Evolutionary conservation across 176 grass and related monocot species (phyloP).

Genomic region (Puya raimondii): DNA sequence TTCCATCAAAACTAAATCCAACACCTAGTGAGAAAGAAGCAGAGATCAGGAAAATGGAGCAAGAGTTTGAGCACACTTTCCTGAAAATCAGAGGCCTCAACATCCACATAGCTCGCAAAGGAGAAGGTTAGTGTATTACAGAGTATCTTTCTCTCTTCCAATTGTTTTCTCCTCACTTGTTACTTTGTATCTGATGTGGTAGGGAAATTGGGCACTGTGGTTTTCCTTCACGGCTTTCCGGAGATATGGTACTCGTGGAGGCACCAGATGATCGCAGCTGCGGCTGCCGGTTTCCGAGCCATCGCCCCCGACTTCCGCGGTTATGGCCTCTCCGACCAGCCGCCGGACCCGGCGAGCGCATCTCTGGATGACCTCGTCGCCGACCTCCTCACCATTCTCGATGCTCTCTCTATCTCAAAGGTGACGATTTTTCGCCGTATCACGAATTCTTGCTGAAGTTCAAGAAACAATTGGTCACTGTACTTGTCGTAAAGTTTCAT

Average conservation of each 20-base stretch:
- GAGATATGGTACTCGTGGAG: slow-evolving; percentile 73
- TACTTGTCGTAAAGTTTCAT: no score
- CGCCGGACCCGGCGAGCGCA: slow-evolving; percentile 27
- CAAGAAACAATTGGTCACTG: background rate
- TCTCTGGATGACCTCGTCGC: slow-evolving; percentile 38
- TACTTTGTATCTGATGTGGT: background rate
- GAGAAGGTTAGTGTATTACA: slow-evolving; percentile 5
- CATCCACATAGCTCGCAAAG: slow-evolving; percentile 31
- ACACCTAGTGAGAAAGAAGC: background rate
- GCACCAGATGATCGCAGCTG: slow-evolving; percentile 53
- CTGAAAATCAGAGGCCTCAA: slow-evolving; percentile 26
- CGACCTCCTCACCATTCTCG: slow-evolving; percentile 28
- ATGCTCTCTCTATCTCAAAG: slow-evolving; percentile 8
- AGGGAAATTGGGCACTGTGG: slow-evolving; percentile 12
- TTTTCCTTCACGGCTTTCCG: slow-evolving; percentile 34
- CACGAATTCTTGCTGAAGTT: background rate
- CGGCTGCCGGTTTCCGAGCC: slow-evolving; percentile 48
- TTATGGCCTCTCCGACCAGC: slow-evolving; percentile 50
- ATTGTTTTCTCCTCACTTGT: background rate
- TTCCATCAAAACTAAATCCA: no score
- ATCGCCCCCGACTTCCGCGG: slow-evolving; percentile 49
- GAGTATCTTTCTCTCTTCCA: background rate
- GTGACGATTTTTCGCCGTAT: slow-evolving; percentile 4
- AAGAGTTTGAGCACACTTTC: slow-evolving; percentile 1
- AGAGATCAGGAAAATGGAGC: background rate